These are phyloP conservation scores for Phytopythium chamaehyphon DNA, from an alignment of 352 stramenopile species.

Conservation along the genomic window DNA sequence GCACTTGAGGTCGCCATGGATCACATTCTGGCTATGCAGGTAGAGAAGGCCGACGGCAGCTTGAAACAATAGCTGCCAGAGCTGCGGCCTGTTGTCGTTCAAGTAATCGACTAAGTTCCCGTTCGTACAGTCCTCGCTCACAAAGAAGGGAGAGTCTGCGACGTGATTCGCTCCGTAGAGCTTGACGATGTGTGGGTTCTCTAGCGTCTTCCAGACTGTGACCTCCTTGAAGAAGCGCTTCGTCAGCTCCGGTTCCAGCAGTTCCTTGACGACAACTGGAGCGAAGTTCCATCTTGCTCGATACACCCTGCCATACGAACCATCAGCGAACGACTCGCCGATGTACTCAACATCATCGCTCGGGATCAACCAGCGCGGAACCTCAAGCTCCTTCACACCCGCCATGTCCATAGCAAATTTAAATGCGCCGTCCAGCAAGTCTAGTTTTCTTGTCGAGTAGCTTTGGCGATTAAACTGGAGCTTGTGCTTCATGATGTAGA, in stretches of 20 bases:
- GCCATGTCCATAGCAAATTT: slow-evolving; percentile 9
- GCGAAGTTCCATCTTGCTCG: slow-evolving; percentile 17
- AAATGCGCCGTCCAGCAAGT: slow-evolving; percentile 13
- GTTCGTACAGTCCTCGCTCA: slow-evolving; percentile 26
- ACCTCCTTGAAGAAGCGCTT: slow-evolving; percentile 23
- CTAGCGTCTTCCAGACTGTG: slow-evolving; percentile 25
- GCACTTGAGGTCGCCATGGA: slow-evolving; percentile 21
- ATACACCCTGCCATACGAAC: slow-evolving; percentile 13
- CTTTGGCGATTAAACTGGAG: slow-evolving; percentile 7
- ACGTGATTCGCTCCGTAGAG: slow-evolving; percentile 53
- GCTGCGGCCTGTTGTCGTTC: slow-evolving; percentile 8
- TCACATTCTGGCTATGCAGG: slow-evolving; percentile 8
- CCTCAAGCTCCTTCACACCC: slow-evolving; percentile 6
- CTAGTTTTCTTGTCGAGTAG: slow-evolving; percentile 8
- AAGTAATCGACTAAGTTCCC: slow-evolving; percentile 22
- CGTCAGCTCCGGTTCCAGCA: slow-evolving; percentile 3
- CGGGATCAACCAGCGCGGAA: slow-evolving; percentile 20
- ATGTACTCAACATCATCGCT: slow-evolving; percentile 11
- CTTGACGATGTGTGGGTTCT: slow-evolving; percentile 19
- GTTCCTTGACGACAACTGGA: slow-evolving; percentile 33
- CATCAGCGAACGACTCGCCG: not conserved
- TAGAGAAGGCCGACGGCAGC: slow-evolving; percentile 5
- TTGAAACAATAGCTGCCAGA: slow-evolving; percentile 8
- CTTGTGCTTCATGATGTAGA: slow-evolving; percentile 21
- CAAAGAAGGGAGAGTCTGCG: slow-evolving; percentile 26